Evolutionary conservation across 2,329 filamentous ascomycete species (phyloP), one percentile per base, ranked within the genome.

Genomic region (Cladorrhinum sp.): DNA sequence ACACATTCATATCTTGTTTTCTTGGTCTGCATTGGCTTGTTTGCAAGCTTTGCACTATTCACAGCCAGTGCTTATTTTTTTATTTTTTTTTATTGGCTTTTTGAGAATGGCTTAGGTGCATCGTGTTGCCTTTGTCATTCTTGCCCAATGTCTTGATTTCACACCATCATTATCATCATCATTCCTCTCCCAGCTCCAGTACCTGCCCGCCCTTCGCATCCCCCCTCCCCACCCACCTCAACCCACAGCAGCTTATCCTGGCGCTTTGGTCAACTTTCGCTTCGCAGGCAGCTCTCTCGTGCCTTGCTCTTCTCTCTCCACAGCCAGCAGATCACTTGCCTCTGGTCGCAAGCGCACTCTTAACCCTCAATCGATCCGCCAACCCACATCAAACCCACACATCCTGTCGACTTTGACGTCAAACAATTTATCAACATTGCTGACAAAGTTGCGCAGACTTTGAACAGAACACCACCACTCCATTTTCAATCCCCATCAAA

Each of bases 1-100:
- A 65, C 64, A 64, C 76, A 74, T 73, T 70, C 56, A 45, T 50
- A 36, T 36, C 16, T 36, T 36, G 12, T 16, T 36, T 36, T 36
- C 32, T 51, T 36, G 36, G 20, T 51, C 32, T 38, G 41, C 41
- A 62, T 58, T 65, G 58, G 45, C 54, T 38, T n/a, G n/a, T n/a
- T 61, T 48, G 45, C 50, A 12, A 24, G 27, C 51, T 57, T 59
- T 45, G 23, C n/a, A 45, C 41, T 45, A 4, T 52, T 29, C 50
- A 51, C 50, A 32, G 27, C 53, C 38, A 45, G 41, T 45, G 41
- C 41, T 45, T 45, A 18, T 45, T 45, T 8, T n/a, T 57, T 53
- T 58, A 24, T 41, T 38, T 58, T 20, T 13, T 1, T 54, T 52
- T 54, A 38, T 36, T 45, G 55, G 57, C 38, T 52, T 50, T 58